Conservation (phyloP, 768 basidiomycete genomes). For the Naganishia onofrii region DNA sequence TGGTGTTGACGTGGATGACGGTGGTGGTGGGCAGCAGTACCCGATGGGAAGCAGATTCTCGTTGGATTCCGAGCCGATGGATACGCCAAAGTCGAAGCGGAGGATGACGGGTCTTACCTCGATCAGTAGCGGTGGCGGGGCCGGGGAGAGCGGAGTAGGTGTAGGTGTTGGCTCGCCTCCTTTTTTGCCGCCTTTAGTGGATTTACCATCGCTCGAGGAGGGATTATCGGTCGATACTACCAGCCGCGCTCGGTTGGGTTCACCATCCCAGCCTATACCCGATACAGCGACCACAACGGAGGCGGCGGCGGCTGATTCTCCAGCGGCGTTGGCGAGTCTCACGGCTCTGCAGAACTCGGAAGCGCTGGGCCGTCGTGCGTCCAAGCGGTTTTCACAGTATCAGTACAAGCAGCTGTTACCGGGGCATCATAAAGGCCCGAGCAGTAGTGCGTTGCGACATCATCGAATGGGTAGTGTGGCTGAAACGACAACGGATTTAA, state of each 20-base stretch:
- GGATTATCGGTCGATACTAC: slow-evolving; percentile 3
- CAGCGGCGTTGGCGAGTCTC: slow-evolving; percentile 60
- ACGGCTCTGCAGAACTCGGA: slow-evolving; percentile 85
- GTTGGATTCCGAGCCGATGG: slow-evolving; percentile 30
- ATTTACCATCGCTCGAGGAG: slow-evolving; percentile 13
- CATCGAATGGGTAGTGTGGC: slow-evolving; percentile 66
- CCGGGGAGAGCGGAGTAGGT: neutral
- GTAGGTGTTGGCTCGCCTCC: neutral
- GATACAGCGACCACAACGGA: slow-evolving; percentile 6
- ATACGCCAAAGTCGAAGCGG: slow-evolving; percentile 19
- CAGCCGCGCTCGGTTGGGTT: neutral
- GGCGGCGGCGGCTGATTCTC: slow-evolving; percentile 16
- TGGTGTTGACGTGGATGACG: neutral
- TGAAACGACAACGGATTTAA: slow-evolving; percentile 70
- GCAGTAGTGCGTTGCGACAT: slow-evolving; percentile 46
- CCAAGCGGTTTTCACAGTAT: slow-evolving; percentile 92
- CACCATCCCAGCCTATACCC: slow-evolving; percentile 14
- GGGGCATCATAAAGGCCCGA: slow-evolving; percentile 49
- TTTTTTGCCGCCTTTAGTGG: slow-evolving; percentile 10
- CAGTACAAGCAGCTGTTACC: slow-evolving; percentile 88
- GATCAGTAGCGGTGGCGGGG: neutral
- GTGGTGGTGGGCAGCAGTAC: neutral
- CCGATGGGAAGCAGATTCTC: slow-evolving; percentile 25
- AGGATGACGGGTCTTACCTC: neutral
- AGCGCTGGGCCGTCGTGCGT: slow-evolving; percentile 81